phyloP scores from a whole-genome alignment of 257 asterid species.

The Orobanche coerulescens region DNA sequence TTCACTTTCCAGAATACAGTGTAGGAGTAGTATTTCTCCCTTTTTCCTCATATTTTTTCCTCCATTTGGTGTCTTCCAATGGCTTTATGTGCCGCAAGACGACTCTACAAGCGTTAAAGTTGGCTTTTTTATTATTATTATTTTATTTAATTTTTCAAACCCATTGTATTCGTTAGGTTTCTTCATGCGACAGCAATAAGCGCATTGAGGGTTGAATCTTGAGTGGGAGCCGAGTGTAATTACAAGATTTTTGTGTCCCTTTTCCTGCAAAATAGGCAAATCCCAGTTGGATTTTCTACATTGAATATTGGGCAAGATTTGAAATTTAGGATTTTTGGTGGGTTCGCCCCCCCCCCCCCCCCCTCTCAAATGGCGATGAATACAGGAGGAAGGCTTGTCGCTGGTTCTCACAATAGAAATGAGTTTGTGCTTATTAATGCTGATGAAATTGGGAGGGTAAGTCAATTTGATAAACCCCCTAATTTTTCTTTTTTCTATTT shows the following conservation, averaged over 20 bases:
- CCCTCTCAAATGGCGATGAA: conserved; percentile 70
- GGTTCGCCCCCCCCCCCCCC: no score
- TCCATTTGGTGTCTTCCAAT: conserved; percentile 34
- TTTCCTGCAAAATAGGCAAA: neutral
- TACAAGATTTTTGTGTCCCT: neutral
- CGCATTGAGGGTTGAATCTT: conserved; percentile 19
- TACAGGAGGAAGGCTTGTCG: conserved; percentile 75
- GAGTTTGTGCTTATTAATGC: conserved; percentile 74
- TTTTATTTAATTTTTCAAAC: no score
- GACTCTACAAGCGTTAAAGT: no score
- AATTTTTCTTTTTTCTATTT: conserved; percentile 23
- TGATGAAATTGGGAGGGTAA: conserved; percentile 72
- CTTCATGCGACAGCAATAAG: no score
- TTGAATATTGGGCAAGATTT: conserved; percentile 11
- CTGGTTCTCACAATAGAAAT: conserved; percentile 84
- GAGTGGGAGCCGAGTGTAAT: conserved; percentile 19
- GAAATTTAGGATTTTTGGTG: conserved; percentile 21
- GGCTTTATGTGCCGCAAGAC: conserved; percentile 31
- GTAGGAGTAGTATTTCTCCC: conserved; percentile 11
- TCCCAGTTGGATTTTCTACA: neutral
- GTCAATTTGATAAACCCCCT: conserved; percentile 13
- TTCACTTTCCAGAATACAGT: conserved; percentile 30
- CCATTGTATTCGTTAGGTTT: conserved; percentile 29
- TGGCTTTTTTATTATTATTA: neutral
- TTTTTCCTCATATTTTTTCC: neutral